phyloP scores from a whole-genome alignment of 1,284 basidiomycete species.

The Meira nashicola region DNA sequence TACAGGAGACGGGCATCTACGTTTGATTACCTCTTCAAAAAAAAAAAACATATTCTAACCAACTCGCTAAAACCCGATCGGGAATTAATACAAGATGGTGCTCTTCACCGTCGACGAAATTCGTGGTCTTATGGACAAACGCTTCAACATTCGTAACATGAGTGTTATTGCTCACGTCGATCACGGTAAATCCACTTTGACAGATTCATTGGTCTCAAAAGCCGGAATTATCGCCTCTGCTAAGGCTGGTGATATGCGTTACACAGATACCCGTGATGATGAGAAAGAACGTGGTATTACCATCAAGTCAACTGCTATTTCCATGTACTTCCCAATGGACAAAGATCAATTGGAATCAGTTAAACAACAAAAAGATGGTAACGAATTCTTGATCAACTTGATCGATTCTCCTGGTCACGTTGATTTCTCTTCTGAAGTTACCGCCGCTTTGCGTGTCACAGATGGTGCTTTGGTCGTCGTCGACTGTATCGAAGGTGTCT shows the following conservation, averaged over 20 bases:
- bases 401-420: slow-evolving; percentile 77
- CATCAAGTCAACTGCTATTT: slow-evolving; percentile 99
- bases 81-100: slow-evolving; percentile 7
- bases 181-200: slow-evolving; percentile 99
- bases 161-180: slow-evolving; percentile 70
- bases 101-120: slow-evolving; percentile 59
- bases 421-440: slow-evolving; percentile 85
- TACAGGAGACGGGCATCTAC: too few relatives aligned
- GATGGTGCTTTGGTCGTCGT: slow-evolving; percentile 89
- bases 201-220: slow-evolving; percentile 98
- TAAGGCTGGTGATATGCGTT: slow-evolving; percentile 92
- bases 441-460: slow-evolving; percentile 98
- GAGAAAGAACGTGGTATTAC: slow-evolving; percentile 99
- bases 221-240: slow-evolving; percentile 96
- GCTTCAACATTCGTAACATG: slow-evolving; percentile 91
- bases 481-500: slow-evolving; percentile 99
- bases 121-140: slow-evolving; percentile 51
- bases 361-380: slow-evolving; percentile 91
- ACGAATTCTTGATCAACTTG: slow-evolving; percentile 80
- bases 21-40: too few relatives aligned
- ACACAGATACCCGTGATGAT: slow-evolving; percentile 94
- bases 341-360: slow-evolving; percentile 71
- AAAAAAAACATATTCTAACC: too few relatives aligned
- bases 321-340: slow-evolving; percentile 96
- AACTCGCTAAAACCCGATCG: too few relatives aligned